Percentiles rank a stretch among this genome's conserved stretches.
Evolutionary conservation across 768 basidiomycete species (phyloP).

Genomic region (Rhizopogon roseolus): DNA sequence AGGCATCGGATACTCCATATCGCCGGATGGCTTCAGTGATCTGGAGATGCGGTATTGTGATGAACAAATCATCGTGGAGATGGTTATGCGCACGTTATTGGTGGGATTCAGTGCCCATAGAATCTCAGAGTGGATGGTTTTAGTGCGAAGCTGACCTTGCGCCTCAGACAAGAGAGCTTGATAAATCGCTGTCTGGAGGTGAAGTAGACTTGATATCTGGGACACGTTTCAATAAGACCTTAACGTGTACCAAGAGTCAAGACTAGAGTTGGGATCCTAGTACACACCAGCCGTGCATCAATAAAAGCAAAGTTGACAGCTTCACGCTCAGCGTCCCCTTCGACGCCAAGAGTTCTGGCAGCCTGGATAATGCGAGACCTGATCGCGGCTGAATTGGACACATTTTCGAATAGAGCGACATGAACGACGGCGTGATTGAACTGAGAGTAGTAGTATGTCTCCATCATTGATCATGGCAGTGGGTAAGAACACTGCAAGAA

Average conservation of each 20-base stretch:
- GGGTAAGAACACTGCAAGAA: neutral
- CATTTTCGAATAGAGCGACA: conserved; percentile 60
- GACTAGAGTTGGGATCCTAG: conserved; percentile 7
- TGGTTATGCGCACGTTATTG: conserved; percentile 58
- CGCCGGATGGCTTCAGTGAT: conserved; percentile 85
- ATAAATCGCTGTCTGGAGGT: conserved; percentile 79
- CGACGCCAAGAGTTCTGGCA: conserved; percentile 48
- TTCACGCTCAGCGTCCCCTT: conserved; percentile 65
- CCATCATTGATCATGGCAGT: conserved; percentile 35
- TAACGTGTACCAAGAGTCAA: neutral
- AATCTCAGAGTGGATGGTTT: conserved; percentile 88
- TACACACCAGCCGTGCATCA: conserved; percentile 73
- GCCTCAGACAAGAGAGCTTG: conserved; percentile 72
- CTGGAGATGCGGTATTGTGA: conserved; percentile 32
- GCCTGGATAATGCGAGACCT: conserved; percentile 69
- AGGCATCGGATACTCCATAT: conserved; percentile 75
- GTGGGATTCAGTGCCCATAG: conserved; percentile 85
- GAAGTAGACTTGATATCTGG: conserved; percentile 77
- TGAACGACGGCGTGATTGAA: conserved; percentile 45
- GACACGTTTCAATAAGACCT: conserved; percentile 1
- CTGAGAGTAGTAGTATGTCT: conserved; percentile 51
- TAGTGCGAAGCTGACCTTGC: conserved; percentile 63
- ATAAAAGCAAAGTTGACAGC: conserved; percentile 91
- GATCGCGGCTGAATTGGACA: conserved; percentile 59
- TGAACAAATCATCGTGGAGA: neutral